phyloP scores from a whole-genome alignment of 805 yeast species.

The Candida arabinofermentans region DNA sequence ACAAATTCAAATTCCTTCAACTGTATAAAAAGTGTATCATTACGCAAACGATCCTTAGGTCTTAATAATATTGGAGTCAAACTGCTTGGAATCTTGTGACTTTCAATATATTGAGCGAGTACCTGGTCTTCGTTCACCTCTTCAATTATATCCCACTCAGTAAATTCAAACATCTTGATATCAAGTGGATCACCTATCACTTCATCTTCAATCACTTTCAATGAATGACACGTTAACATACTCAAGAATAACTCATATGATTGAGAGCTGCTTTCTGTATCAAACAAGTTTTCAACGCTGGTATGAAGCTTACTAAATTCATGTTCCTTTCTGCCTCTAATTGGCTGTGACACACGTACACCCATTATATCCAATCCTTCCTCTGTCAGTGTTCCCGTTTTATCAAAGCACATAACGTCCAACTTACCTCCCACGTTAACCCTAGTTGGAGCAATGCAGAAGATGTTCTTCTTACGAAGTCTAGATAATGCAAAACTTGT shows the following conservation, averaged over 20 bases:
- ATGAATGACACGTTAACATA: constrained; percentile 83
- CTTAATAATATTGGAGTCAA: constrained; percentile 46
- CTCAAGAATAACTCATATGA: constrained; percentile 35
- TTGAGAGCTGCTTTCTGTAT: constrained; percentile 10
- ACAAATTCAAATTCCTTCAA: constrained; percentile 72
- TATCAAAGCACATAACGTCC: constrained; percentile 89
- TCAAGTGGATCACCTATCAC: constrained; percentile 93
- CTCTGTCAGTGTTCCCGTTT: constrained; percentile 96
- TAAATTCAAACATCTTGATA: constrained; percentile 87
- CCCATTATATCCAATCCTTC: constrained; percentile 90
- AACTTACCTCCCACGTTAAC: constrained; percentile 95
- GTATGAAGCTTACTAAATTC: constrained; percentile 24
- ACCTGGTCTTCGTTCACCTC: constrained; percentile 41
- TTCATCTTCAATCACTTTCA: constrained; percentile 73
- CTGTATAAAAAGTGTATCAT: constrained; percentile 33
- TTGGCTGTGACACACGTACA: constrained; percentile 34
- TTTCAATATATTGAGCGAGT: constrained; percentile 17
- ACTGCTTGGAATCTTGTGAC: constrained; percentile 35
- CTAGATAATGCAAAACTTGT: constrained; percentile 87
- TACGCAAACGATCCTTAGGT: constrained; percentile 30
- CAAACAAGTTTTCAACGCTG: constrained; percentile 14
- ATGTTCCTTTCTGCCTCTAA: constrained; percentile 25
- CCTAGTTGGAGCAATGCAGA: constrained; percentile 90
- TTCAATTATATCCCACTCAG: constrained; percentile 73
- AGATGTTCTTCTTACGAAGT: constrained; percentile 63